Evolutionary conservation across 106 monocot species (phyloP).

Genomic region (Dendrobium officinale): DNA sequence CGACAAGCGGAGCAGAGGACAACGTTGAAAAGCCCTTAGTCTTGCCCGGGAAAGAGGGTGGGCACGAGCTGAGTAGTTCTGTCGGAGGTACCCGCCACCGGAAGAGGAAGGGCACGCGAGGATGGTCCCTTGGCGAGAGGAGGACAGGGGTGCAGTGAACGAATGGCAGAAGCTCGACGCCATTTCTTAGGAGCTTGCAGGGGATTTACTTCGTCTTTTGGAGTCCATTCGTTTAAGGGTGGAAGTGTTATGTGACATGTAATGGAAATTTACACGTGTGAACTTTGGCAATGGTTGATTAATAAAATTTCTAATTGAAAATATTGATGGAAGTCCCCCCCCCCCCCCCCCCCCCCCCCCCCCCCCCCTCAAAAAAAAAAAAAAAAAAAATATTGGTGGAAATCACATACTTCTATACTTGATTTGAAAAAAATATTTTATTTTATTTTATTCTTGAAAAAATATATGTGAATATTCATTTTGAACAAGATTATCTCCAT

Average conservation of each 20-base stretch:
- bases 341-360: no score
- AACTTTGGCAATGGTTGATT: no score
- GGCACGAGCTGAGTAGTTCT: neutral
- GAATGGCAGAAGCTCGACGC: slow-evolving; percentile 16
- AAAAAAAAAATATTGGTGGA: no score
- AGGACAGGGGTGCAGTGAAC: neutral
- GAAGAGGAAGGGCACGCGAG: neutral
- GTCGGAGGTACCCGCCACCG: neutral
- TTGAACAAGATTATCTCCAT: no score
- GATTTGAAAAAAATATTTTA: no score
- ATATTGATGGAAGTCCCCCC: no score
- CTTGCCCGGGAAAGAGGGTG: neutral
- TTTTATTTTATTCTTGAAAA: no score
- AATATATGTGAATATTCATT: no score
- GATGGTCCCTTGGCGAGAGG: neutral
- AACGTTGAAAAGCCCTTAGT: neutral
- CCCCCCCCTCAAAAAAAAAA: no score
- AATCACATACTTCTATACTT: no score
- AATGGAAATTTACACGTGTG: no score
- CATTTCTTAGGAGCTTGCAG: slow-evolving; percentile 8
- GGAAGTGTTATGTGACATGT: neutral
- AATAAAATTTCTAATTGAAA: no score
- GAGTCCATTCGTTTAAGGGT: neutral
- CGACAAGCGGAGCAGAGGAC: neutral
- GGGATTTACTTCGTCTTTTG: neutral